phyloP scores from a whole-genome alignment of 2,329 filamentous ascomycete genomes.

The Pyricularia pennisetigena region DNA sequence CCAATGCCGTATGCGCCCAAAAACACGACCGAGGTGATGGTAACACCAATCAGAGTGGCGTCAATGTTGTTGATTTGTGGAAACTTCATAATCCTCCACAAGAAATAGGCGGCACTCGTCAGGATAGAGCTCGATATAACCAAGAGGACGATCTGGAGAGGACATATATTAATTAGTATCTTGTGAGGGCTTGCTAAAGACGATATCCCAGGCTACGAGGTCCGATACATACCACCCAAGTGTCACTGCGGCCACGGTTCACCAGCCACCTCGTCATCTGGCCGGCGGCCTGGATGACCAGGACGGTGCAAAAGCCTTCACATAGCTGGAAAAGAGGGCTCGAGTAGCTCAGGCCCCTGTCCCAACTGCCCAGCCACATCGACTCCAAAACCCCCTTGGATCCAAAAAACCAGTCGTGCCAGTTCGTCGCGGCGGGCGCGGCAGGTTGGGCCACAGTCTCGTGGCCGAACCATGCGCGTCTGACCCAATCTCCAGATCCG shows the following conservation, averaged over 20 bases:
- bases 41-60: conserved; percentile 83
- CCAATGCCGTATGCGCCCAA: conserved; percentile 90
- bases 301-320: conserved; percentile 91
- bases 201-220: not conserved
- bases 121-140: conserved; percentile 85
- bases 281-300: conserved; percentile 90
- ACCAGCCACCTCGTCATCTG: conserved; percentile 94
- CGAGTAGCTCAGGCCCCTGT: conserved; percentile 78
- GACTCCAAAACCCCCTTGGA: conserved; percentile 72
- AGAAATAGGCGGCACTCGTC: conserved; percentile 88
- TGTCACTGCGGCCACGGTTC: conserved; percentile 86
- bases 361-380: conserved; percentile 76
- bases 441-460: not conserved
- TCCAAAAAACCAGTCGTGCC: conserved; percentile 84
- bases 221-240: conserved; percentile 70
- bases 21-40: conserved; percentile 87
- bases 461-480: not conserved
- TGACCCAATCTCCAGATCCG: conserved; percentile 19
- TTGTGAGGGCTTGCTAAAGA: not conserved
- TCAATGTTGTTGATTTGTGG: conserved; percentile 89
- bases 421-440: conserved; percentile 43
- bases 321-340: conserved; percentile 89
- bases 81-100: conserved; percentile 91
- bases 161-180: not conserved
- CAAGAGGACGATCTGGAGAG: conserved; percentile 67